Evolutionary conservation across 176 grass and related monocot genomes (phyloP), one percentile per base, ranked within the genome.

Genomic region (Carex kokanica): DNA sequence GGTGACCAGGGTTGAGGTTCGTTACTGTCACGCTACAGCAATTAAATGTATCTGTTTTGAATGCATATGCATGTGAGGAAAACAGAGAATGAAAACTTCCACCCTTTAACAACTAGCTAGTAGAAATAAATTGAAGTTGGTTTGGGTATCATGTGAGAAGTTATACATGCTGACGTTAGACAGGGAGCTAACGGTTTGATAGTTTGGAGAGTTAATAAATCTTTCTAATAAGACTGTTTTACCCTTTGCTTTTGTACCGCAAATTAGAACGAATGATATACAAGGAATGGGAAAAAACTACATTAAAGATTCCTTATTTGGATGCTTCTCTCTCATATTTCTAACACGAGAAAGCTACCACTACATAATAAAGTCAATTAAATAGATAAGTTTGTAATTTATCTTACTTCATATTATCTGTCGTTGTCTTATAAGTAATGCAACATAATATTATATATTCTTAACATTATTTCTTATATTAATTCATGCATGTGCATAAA

Each of bases 141-240:
- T 45, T 41, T 69, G 34, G 2, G 40, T n/a, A 21, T 40, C 78
- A 80, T 80, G 78, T 62, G 78, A 34, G 77, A 79, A 60, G 78
- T 80, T 61, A 11, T 34, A 60, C 9, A 2, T n/a, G 75, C 31
- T 79, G 75, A 60, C 75, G 51, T 32, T 73, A 49, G 7, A 47
- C 3, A 5, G 17, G 15, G 55, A 9, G 20, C 60, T 12, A 63
- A 63, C 23, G 2, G 60, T 24, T 25, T 63, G 60, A 58, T 58
- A 13, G 60, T 63, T 63, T 63, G 21, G 15, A 57, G 16, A 17
- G 5, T 49, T 11, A 1, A 58, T 58, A 58, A 18, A 49, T 49
- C 45, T 49, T 49, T 49, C 10, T 11, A 49, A 11, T 11, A 49
- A 58, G 16, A 58, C 56, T 20, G 17, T 58, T 58, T 58, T 58